Evolutionary conservation across 192 early-diverging fungal species (phyloP).

Genomic region (Mortierella claussenii): DNA sequence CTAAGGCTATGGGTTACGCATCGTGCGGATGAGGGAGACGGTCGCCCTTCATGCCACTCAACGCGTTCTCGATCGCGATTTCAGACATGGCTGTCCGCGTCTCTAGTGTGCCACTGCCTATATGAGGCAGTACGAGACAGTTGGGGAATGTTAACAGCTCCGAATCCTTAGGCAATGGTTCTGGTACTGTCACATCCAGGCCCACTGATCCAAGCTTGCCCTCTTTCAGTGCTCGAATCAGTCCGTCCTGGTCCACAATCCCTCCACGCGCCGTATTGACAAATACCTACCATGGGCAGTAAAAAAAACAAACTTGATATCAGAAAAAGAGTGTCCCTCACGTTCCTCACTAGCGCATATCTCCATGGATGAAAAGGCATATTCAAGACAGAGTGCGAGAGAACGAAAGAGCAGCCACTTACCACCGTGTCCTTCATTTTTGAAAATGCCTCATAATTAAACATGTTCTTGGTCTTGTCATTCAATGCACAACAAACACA

Average conservation of each 20-base stretch:
- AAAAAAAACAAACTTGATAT: neutral
- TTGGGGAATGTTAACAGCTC: slow-evolving; percentile 67
- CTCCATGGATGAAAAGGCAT: too few relatives aligned
- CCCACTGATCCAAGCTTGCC: slow-evolving; percentile 73
- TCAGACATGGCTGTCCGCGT: slow-evolving; percentile 84
- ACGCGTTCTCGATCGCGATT: slow-evolving; percentile 78
- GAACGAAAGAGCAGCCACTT: too few relatives aligned
- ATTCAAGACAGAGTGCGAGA: too few relatives aligned
- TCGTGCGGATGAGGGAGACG: slow-evolving; percentile 54
- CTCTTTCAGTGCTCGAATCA: slow-evolving; percentile 71
- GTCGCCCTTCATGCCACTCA: slow-evolving; percentile 67
- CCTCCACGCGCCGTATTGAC: slow-evolving; percentile 86
- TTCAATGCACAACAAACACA: slow-evolving; percentile 82
- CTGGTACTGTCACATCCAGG: slow-evolving; percentile 90
- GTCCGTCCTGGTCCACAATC: slow-evolving; percentile 79
- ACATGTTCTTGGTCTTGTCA: slow-evolving; percentile 74
- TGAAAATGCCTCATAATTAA: slow-evolving; percentile 70
- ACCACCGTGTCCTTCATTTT: slow-evolving; percentile 74
- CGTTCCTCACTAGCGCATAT: too few relatives aligned
- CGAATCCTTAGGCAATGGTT: slow-evolving; percentile 76
- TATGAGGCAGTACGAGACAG: slow-evolving; percentile 86
- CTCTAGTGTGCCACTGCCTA: slow-evolving; percentile 84
- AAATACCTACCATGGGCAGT: slow-evolving; percentile 61
- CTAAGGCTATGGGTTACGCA: too few relatives aligned
- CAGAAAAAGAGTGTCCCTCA: slow-evolving; percentile 36